These are phyloP conservation scores for Capronia coronata DNA, from an alignment of 2,329 filamentous ascomycete genomes.

Conservation along the genomic window DNA sequence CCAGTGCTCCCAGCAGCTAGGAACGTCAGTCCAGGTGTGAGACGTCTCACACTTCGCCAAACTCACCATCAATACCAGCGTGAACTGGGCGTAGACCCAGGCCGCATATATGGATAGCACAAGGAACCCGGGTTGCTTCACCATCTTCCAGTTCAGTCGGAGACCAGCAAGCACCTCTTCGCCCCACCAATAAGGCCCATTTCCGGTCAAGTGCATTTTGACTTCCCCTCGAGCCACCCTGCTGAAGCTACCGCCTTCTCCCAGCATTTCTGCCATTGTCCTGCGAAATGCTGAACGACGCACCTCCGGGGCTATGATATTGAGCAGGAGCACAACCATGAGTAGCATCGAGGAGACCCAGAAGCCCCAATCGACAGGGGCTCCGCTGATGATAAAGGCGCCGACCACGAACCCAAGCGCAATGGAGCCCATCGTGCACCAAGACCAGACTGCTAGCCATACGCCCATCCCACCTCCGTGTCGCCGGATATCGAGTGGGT, in stretches of 20 bases:
- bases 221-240: constrained; percentile 65
- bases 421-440: constrained; percentile 67
- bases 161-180: constrained; percentile 68
- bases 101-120: constrained; percentile 64
- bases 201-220: constrained; percentile 66
- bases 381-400: constrained; percentile 58
- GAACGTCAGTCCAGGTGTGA: constrained; percentile 3
- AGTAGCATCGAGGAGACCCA: constrained; percentile 65
- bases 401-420: constrained; percentile 66
- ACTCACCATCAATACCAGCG: constrained; percentile 62
- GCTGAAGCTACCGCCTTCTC: constrained; percentile 26
- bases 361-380: constrained; percentile 66
- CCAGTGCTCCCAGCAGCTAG: constrained; percentile 61
- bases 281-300: constrained; percentile 62
- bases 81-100: constrained; percentile 73
- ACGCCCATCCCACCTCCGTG: constrained; percentile 72
- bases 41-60: neutral
- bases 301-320: constrained; percentile 66
- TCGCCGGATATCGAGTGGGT: constrained; percentile 61
- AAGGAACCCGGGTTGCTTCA: constrained; percentile 67
- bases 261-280: constrained; percentile 57
- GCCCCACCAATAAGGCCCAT: constrained; percentile 69
- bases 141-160: constrained; percentile 61
- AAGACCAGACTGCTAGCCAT: constrained; percentile 75
- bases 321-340: constrained; percentile 59